Evolutionary conservation across 1,284 basidiomycete genomes (phyloP).

Genomic region (Ganoderma lingzhi): DNA sequence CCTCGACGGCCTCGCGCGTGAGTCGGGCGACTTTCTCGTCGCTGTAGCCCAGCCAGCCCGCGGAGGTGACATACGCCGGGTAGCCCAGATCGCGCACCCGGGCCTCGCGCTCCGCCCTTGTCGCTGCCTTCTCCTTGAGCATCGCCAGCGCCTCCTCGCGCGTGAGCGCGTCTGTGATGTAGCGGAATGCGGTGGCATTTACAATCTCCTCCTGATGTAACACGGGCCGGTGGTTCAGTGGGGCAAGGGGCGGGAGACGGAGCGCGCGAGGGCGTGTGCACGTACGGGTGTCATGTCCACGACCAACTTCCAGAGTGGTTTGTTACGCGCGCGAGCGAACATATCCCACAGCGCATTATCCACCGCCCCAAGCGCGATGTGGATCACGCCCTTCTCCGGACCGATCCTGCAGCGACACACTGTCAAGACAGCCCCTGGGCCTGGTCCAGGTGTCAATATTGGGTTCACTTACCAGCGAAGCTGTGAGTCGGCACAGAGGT

Average conservation of each 20-base stretch:
- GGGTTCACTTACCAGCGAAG: conserved; percentile 72
- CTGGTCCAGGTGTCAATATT: conserved; percentile 20
- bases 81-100: conserved; percentile 81
- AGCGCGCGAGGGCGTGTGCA: conserved; percentile 21
- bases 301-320: conserved; percentile 88
- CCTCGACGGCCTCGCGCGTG: conserved; percentile 84
- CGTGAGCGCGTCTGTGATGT: conserved; percentile 94
- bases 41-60: conserved; percentile 92
- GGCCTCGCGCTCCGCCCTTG: conserved; percentile 82
- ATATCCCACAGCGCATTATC: conserved; percentile 87
- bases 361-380: conserved; percentile 83
- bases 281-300: conserved; percentile 84
- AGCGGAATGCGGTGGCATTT: conserved; percentile 84
- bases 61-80: conserved; percentile 94
- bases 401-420: conserved; percentile 68
- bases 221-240: conserved; percentile 4
- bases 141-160: conserved; percentile 88
- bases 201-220: conserved; percentile 82
- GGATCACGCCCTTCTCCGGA: conserved; percentile 89
- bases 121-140: conserved; percentile 79
- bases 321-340: conserved; percentile 78
- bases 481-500: conserved; percentile 86
- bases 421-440: not conserved
- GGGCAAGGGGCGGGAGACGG: not conserved
- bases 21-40: conserved; percentile 92